Evolutionary conservation across 306 rosid genomes (phyloP), one percentile per base, ranked within the genome.

Genomic region (Medicago truncatula): DNA sequence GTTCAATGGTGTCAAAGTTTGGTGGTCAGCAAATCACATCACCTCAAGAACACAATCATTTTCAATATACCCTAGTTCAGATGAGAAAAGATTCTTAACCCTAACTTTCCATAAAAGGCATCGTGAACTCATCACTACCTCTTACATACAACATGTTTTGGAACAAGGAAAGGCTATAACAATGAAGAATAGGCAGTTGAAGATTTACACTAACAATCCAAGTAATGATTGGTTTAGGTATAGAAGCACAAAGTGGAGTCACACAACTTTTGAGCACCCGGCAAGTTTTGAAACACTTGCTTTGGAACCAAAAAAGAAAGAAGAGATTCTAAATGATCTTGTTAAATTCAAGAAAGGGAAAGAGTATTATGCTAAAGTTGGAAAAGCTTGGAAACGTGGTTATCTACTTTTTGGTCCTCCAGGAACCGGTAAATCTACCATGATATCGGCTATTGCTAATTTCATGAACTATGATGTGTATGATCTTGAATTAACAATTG

Each of bases 351-450:
- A 65, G 1, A 21, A 4, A 0, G 89, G 89, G 2, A 80, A 87
- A 50, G 85, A 82, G n/a, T 89, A 87, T 38, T 87, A 89, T 40
- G 74, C 39, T 1, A 84, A 82, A 25, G 57, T 89, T 17, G 90
- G 95, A 0, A 89, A 87, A 76, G 76, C 91, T 11, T 89, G 95
- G 91, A 89, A 89, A 41, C 57, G 92, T 0, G 95, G 95, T 7
- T 89, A 83, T 23, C 78, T 89, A 0, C 64, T 89, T 0, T 82
- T 68, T 5, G 94, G 94, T 14, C 91, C 91, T 1, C 94, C 94
- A 0, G 91, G 94, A 0, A 89, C 94, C 0, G 91, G 94, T 2
- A 89, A 89, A 18, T 85, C 94, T 1, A 80, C 82, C 3, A 86
- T 89, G 94, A 82, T 89, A 10, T 82, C 87, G 7, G 91, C 91